These are phyloP conservation scores for Ganoderma meredithae DNA, from an alignment of 1,284 basidiomycete species.

Conservation along the genomic window DNA sequence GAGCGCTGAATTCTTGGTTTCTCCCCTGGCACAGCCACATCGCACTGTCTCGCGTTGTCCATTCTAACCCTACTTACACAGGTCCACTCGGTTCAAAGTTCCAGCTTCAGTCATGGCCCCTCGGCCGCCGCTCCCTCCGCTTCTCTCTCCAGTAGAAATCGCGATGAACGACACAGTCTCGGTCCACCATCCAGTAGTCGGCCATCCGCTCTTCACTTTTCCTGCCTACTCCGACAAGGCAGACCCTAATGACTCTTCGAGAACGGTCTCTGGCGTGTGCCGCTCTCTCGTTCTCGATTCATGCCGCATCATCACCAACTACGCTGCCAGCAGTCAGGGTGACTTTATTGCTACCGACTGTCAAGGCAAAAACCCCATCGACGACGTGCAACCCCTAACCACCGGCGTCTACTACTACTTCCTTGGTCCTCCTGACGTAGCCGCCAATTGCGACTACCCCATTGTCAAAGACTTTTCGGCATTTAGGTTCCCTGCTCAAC, in stretches of 20 bases:
- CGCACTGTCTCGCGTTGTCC: no score
- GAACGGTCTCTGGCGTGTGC: not conserved
- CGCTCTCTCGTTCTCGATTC: not conserved
- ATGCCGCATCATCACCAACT: not conserved
- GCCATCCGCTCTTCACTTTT: not conserved
- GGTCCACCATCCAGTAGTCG: not conserved
- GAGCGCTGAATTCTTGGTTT: no score
- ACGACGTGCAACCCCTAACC: not conserved
- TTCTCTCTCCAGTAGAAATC: not conserved
- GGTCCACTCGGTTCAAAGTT: no score
- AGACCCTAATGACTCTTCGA: not conserved
- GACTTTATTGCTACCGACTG: not conserved
- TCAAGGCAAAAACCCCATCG: not conserved
- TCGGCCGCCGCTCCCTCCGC: not conserved
- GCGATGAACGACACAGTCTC: not conserved
- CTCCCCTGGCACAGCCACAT: no score
- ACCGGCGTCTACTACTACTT: not conserved
- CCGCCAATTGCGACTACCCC: not conserved
- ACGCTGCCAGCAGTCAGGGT: not conserved
- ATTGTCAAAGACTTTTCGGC: not conserved
- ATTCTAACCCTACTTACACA: no score
- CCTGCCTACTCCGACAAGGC: not conserved
- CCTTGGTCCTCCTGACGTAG: not conserved
- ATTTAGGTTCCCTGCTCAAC: not conserved
- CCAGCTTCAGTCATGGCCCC: not conserved